These are phyloP conservation scores for Debaryomyces tyrocola DNA, from an alignment of 805 yeast genomes.

Conservation along the genomic window DNA sequence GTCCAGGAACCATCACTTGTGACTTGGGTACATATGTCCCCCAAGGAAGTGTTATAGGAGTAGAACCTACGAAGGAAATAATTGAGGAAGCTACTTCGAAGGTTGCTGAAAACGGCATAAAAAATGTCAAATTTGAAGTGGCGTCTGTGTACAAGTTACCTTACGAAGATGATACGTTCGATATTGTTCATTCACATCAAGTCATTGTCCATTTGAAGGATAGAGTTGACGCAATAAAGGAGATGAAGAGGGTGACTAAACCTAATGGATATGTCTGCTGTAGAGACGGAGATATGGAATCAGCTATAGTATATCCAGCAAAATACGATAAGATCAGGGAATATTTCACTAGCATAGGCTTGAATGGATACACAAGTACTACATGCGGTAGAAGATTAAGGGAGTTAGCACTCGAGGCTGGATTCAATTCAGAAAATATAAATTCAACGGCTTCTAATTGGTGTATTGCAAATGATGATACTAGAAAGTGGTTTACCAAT, in stretches of 20 bases:
- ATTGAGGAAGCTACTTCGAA: conserved; percentile 22
- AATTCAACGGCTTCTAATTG: conserved; percentile 13
- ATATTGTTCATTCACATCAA: conserved; percentile 39
- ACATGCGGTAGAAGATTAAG: conserved; percentile 18
- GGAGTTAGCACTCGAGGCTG: conserved; percentile 17
- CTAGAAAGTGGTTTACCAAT: conserved; percentile 8
- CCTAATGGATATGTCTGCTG: conserved; percentile 32
- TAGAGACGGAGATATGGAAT: conserved; percentile 28
- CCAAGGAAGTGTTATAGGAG: conserved; percentile 27
- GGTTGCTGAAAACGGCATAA: conserved; percentile 8
- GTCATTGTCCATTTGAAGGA: conserved; percentile 36
- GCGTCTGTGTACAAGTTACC: conserved; percentile 33
- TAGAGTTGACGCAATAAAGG: conserved; percentile 31
- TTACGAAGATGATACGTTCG: conserved; percentile 36
- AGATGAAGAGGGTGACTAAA: conserved; percentile 36
- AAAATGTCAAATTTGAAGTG: conserved; percentile 20
- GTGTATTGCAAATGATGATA: conserved; percentile 11
- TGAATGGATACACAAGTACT: conserved; percentile 11
- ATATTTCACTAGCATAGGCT: conserved; percentile 4
- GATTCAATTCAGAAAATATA: conserved; percentile 12
- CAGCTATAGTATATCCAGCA: conserved; percentile 18
- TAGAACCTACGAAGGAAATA: conserved; percentile 30
- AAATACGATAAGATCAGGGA: conserved; percentile 9
- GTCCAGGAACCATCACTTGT: conserved; percentile 41
- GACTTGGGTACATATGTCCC: conserved; percentile 31